A percentile compares a stretch with the other conserved stretches of the same genome.
phyloP scores from a whole-genome alignment of 2,329 filamentous ascomycete genomes.

The Chalaropsis thielavioides region DNA sequence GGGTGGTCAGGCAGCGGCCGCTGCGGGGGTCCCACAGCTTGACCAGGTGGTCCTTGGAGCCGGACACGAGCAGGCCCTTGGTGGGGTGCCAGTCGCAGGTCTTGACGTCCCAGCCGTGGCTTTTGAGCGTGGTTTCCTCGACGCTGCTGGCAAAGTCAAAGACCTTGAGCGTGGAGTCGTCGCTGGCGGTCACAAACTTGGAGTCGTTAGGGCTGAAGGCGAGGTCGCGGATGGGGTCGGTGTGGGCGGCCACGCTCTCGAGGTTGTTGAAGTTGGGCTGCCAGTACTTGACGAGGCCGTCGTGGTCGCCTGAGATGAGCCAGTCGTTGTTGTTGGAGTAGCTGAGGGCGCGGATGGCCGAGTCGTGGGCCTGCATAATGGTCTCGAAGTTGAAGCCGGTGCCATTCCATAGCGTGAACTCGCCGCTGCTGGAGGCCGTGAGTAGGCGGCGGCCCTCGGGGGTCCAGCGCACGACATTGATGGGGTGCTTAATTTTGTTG shows the following conservation, averaged over 20 bases:
- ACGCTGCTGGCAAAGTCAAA: conserved; percentile 85
- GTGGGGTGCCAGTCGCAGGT: conserved; percentile 94
- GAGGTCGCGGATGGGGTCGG: conserved; percentile 77
- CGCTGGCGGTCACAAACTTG: conserved; percentile 91
- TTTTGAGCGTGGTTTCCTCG: conserved; percentile 69
- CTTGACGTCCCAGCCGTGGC: conserved; percentile 98
- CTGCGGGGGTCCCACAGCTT: conserved; percentile 98
- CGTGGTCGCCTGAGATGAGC: conserved; percentile 89
- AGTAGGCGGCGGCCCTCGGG: conserved; percentile 83
- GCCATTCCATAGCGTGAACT: conserved; percentile 97
- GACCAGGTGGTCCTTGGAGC: conserved; percentile 92
- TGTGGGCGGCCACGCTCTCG: conserved; percentile 81
- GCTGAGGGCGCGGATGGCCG: conserved; percentile 63
- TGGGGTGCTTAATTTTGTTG: conserved; percentile 94
- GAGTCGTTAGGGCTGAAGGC: conserved; percentile 87
- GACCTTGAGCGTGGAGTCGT: conserved; percentile 86
- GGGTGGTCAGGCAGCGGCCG: conserved; percentile 75
- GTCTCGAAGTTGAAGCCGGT: conserved; percentile 99
- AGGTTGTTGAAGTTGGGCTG: conserved; percentile 99
- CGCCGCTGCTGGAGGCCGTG: conserved; percentile 88
- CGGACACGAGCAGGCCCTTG: conserved; percentile 86
- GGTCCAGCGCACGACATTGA: conserved; percentile 96
- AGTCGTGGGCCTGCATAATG: conserved; percentile 95
- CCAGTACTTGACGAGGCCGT: conserved; percentile 95
- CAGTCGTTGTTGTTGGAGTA: conserved; percentile 97